phyloP scores from a whole-genome alignment of 1,284 basidiomycete species.

The Puccinia novopanici region DNA sequence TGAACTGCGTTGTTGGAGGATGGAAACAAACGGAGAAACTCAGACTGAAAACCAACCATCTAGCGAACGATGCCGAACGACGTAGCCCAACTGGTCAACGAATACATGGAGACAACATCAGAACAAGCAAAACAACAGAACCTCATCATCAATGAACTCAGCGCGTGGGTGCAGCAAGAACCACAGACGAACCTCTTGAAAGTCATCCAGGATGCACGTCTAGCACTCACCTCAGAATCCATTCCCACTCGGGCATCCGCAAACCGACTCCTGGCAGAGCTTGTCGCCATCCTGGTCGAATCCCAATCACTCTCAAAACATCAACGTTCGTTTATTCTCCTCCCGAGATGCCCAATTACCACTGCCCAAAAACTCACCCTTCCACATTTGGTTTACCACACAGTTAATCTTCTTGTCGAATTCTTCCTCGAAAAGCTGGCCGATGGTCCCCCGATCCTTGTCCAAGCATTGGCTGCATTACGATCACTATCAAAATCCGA shows the following conservation, averaged over 20 bases:
- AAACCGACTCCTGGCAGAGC: conserved; percentile 15
- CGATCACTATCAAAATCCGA: conserved; percentile 16
- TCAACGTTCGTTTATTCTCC: conserved; percentile 1
- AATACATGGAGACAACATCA: neutral
- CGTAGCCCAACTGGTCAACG: neutral
- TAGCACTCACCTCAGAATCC: conserved; percentile 13
- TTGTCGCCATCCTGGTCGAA: neutral
- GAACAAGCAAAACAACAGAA: neutral
- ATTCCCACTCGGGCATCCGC: conserved; percentile 3
- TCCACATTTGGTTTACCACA: neutral
- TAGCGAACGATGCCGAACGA: no score
- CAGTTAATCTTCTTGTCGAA: conserved; percentile 40
- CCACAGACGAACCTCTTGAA: conserved; percentile 2
- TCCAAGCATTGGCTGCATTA: conserved; percentile 38
- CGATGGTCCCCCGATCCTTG: conserved; percentile 33
- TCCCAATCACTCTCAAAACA: neutral
- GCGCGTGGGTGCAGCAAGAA: neutral
- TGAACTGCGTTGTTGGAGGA: no score
- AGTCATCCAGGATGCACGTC: conserved; percentile 4
- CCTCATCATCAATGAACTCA: conserved; percentile 3
- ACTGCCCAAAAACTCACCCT: neutral
- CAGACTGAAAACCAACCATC: no score
- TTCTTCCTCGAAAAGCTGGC: conserved; percentile 40
- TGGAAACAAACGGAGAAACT: no score
- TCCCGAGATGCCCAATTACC: neutral